These are phyloP conservation scores for Penicillium janthinellum DNA, from an alignment of 2,329 filamentous ascomycete genomes.

Conservation along the genomic window DNA sequence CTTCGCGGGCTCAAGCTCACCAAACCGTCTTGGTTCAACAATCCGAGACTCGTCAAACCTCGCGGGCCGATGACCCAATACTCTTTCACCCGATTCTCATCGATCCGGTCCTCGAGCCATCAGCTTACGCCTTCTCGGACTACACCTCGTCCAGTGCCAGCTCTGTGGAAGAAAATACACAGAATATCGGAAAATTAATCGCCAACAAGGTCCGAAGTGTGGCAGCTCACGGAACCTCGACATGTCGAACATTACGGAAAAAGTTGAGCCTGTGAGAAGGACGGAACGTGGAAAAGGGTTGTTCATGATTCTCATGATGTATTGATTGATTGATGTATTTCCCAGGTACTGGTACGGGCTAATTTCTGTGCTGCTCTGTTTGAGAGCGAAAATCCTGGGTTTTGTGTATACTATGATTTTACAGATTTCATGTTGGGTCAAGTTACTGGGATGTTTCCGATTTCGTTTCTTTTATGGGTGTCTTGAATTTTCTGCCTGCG, in stretches of 20 bases:
- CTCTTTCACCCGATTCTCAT: neutral
- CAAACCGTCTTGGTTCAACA: neutral
- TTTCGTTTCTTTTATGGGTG: neutral
- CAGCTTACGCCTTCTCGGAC: neutral
- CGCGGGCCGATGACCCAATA: neutral
- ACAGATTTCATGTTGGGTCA: neutral
- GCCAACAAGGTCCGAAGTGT: slow-evolving; percentile 2
- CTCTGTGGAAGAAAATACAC: neutral
- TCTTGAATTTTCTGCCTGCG: neutral
- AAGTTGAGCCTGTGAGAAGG: neutral
- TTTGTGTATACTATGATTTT: neutral
- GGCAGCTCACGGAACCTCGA: neutral
- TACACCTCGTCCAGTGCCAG: neutral
- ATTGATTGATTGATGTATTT: neutral
- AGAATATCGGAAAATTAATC: neutral
- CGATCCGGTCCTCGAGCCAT: slow-evolving; percentile 3
- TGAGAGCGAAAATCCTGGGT: neutral
- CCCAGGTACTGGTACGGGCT: neutral
- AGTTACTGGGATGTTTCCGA: neutral
- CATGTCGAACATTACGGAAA: slow-evolving; percentile 2
- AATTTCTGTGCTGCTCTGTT: neutral
- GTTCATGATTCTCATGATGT: neutral
- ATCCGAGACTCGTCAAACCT: neutral
- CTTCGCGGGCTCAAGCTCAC: neutral
- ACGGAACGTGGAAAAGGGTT: neutral